phyloP scores from a whole-genome alignment of 495 filamentous ascomycete genomes.

The Emericellopsis terricola region DNA sequence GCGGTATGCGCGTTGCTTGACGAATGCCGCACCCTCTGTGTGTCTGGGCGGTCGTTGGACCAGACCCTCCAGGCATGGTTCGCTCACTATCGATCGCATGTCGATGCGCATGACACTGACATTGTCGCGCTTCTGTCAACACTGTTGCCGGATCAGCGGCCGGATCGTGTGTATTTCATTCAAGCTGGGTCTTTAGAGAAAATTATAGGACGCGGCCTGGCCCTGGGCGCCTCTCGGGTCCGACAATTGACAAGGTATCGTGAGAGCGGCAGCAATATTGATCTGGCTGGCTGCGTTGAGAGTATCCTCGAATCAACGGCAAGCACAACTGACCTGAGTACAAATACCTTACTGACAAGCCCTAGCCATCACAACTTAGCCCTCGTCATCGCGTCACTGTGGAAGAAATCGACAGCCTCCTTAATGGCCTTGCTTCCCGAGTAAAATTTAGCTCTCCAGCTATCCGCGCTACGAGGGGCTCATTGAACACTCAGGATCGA shows the following conservation, averaged over 20 bases:
- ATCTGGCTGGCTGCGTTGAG: constrained; percentile 54
- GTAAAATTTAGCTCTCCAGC: constrained; percentile 50
- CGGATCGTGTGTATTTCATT: constrained; percentile 57
- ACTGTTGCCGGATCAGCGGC: constrained; percentile 54
- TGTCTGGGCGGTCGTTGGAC: neutral
- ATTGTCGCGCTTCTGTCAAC: constrained; percentile 46
- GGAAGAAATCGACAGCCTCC: constrained; percentile 52
- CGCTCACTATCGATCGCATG: constrained; percentile 25
- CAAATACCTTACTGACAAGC: neutral
- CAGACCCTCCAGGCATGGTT: constrained; percentile 42
- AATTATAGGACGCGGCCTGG: constrained; percentile 43
- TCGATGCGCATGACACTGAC: constrained; percentile 34
- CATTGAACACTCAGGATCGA: constrained; percentile 12
- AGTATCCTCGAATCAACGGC: too few relatives aligned
- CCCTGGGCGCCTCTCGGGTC: constrained; percentile 39
- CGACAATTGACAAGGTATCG: constrained; percentile 43
- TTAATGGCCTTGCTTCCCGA: constrained; percentile 44
- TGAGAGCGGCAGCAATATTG: constrained; percentile 31
- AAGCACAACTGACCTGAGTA: constrained; percentile 40
- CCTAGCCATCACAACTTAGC: constrained; percentile 17
- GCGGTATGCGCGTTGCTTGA: constrained; percentile 43
- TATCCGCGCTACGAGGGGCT: constrained; percentile 30
- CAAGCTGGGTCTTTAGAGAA: constrained; percentile 39
- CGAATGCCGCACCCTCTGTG: constrained; percentile 3
- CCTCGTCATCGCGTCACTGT: constrained; percentile 34